Base-by-base conservation (phyloP, 305 asterid species). In the Caryopteris hybrid region DNA sequence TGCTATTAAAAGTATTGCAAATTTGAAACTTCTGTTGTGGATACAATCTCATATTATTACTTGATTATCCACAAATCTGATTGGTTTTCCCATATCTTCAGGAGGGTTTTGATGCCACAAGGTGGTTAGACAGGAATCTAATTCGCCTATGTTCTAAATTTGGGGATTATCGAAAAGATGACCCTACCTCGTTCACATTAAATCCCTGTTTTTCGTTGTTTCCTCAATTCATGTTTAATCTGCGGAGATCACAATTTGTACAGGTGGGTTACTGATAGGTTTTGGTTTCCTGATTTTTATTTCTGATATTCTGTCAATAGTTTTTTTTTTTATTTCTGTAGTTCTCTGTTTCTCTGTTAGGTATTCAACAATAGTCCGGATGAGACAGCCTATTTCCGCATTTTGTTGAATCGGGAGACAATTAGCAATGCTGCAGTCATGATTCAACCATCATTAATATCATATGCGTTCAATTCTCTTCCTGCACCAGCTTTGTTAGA, bases 301-400 rank as follows among this genome's bases (percentile, higher is more conserved):
- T 52, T 58, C n/a, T 75, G n/a, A 68, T 59, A 18, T 27, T 59
- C 10, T 60, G 48, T 59, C 33, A 6, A n/a, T n/a, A n/a, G n/a
- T n/a, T n/a, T 66, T 29, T 31, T 50, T 34, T 60, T 29, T 22
- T 7, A 16, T 25, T 25, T 29, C 70, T 51, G 38, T 72, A 22
- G 20, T 42, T 76, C 14, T 71, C 39, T 8, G 46, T 70, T 51
- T 46, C 12, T 71, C 43, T 69, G 29, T 48, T 76, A 95, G 99
- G 99, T 89, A 64, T 95, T 95, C 69, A 95, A 95, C 74, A 95
- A 91, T 71, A 95, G 99, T 77, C 99, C 99, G 13, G 99, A 95
- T 54, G 99, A 95, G 85, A 91, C 99, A 0, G 98, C 99, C 77
- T 95, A 89, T 76, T 95, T 95, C 85, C 98, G 98, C 75, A 88